Conservation (phyloP, 2,329 filamentous ascomycete genomes). For the Magnaporthiopsis rhizophila region DNA sequence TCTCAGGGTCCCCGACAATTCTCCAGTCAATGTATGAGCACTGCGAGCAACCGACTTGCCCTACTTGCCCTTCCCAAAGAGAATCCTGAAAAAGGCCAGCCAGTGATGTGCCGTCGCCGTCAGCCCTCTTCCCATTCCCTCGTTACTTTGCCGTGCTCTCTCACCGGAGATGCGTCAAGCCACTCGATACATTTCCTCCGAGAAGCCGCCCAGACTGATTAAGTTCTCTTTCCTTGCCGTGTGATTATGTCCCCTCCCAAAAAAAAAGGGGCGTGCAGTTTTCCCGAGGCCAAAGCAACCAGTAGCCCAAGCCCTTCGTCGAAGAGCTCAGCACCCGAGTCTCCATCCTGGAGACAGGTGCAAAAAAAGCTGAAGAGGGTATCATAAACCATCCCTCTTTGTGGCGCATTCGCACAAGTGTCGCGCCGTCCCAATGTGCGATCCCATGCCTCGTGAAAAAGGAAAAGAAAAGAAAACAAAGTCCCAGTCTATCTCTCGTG, state of each 20-base stretch:
- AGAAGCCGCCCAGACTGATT: constrained; percentile 1
- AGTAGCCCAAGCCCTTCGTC: neutral
- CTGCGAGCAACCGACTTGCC: neutral
- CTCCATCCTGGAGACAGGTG: constrained; percentile 3
- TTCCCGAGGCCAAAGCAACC: constrained; percentile 7
- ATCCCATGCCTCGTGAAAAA: constrained; percentile 5
- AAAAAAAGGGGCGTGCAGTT: constrained; percentile 4
- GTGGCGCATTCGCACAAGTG: neutral
- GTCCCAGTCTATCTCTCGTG: constrained; percentile 6
- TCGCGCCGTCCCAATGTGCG: constrained; percentile 1
- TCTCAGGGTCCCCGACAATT: constrained; percentile 4
- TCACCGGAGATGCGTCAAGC: constrained; percentile 2
- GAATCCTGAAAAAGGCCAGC: neutral
- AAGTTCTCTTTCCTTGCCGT: constrained; percentile 8
- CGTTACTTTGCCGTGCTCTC: constrained; percentile 2
- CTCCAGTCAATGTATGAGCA: constrained; percentile 3
- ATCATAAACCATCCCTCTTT: constrained; percentile 6
- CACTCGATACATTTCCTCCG: constrained; percentile 1
- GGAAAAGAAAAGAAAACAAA: constrained; percentile 8
- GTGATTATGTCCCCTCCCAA: constrained; percentile 1
- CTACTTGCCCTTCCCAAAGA: neutral
- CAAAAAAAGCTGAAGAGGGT: constrained; percentile 5
- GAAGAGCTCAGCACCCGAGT: constrained; percentile 1
- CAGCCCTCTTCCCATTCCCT: neutral
- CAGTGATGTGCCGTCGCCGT: constrained; percentile 1